A percentile compares a stretch with the other conserved stretches of the same genome.
phyloP scores from a whole-genome alignment of 2,329 filamentous ascomycete species.

The Colletotrichum sp. region DNA sequence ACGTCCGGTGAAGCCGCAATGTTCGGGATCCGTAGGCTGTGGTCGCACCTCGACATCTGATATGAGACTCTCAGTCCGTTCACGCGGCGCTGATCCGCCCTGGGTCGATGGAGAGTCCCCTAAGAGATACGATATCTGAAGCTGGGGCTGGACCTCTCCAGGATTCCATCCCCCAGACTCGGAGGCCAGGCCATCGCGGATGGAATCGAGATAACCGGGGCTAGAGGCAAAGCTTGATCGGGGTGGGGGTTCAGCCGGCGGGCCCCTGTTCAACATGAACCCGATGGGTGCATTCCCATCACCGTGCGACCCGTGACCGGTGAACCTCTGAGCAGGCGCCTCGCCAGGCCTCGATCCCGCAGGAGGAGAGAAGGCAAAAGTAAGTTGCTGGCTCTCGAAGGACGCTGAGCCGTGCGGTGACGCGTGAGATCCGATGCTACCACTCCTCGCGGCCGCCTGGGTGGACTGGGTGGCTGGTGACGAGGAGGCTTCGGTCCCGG shows the following conservation, averaged over 20 bases:
- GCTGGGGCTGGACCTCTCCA: background rate
- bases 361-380: background rate
- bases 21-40: background rate
- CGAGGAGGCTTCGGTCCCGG: background rate
- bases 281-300: constrained; percentile 12
- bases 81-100: background rate
- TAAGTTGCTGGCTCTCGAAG: background rate
- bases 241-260: background rate
- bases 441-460: background rate
- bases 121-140: constrained; percentile 8
- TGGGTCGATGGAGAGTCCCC: constrained; percentile 3
- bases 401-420: background rate
- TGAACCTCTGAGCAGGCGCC: background rate
- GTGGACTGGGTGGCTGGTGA: background rate
- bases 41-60: background rate
- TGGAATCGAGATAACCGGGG: background rate
- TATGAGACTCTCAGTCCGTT: background rate
- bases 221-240: background rate
- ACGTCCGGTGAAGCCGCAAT: constrained; percentile 4
- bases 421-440: background rate
- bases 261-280: constrained; percentile 2
- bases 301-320: constrained; percentile 3
- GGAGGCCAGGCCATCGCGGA: background rate
- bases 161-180: background rate
- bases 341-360: background rate